A percentile compares a stretch with the other conserved stretches of the same genome.
Conservation (phyloP, 2,329 filamentous ascomycete species). For the Mariannaea elegans region DNA sequence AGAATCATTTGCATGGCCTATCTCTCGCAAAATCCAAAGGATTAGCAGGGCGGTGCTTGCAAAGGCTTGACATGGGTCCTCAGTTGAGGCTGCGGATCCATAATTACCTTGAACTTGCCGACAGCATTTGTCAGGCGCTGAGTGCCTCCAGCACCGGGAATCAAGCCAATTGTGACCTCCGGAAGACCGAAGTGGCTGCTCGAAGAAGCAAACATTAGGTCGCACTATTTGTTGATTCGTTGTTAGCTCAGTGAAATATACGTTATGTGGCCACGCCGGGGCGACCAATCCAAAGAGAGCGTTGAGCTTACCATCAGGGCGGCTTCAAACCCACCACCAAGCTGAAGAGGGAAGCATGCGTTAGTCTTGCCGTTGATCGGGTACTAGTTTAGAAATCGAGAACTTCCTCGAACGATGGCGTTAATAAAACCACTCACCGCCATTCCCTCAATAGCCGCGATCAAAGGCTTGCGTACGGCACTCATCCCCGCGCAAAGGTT, state of each 20-base stretch:
- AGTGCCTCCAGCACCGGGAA: slow-evolving; percentile 52
- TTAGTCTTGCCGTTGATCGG: slow-evolving; percentile 14
- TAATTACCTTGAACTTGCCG: slow-evolving; percentile 53
- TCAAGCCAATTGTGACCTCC: slow-evolving; percentile 51
- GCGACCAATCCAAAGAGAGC: too few species aligned
- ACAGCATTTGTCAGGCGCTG: slow-evolving; percentile 53
- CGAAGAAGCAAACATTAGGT: slow-evolving; percentile 49
- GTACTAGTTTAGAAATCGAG: not conserved
- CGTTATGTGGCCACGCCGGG: not conserved
- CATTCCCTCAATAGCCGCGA: slow-evolving; percentile 60
- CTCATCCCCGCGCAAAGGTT: slow-evolving; percentile 51
- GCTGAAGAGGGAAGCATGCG: slow-evolving; percentile 41
- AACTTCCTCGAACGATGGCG: not conserved
- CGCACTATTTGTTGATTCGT: slow-evolving; percentile 42
- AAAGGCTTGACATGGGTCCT: not conserved
- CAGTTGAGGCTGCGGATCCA: slow-evolving; percentile 7
- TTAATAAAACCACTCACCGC: slow-evolving; percentile 50
- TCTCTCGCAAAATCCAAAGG: not conserved
- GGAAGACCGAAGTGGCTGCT: slow-evolving; percentile 51
- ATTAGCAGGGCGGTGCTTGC: not conserved
- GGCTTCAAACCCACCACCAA: slow-evolving; percentile 61
- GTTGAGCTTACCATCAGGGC: slow-evolving; percentile 52
- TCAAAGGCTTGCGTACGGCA: slow-evolving; percentile 53
- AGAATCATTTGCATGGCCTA: slow-evolving; percentile 48
- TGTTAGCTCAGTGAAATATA: slow-evolving; percentile 1